Percentiles rank a stretch among this genome's conserved stretches.
Evolutionary conservation across 164 flowering plant species (phyloP).

Genomic region (Nymphaea colorata): DNA sequence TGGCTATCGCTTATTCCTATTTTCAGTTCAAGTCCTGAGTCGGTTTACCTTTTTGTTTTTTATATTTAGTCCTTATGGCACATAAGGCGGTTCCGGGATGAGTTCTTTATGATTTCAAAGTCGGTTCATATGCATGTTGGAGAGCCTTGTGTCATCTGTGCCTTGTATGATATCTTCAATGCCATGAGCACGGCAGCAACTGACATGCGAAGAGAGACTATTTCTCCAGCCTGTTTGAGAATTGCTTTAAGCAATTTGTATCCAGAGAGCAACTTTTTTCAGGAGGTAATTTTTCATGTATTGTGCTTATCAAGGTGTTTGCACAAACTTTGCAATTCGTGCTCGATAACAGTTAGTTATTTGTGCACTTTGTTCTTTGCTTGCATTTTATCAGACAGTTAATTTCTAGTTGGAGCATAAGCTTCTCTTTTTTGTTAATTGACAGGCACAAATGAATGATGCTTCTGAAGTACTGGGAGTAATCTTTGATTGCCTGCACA

Average conservation of each 20-base stretch:
- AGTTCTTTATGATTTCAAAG: slow-evolving; percentile 56
- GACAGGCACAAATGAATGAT: slow-evolving; percentile 97
- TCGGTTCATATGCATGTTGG: slow-evolving; percentile 79
- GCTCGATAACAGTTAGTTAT: background rate
- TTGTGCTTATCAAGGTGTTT: background rate
- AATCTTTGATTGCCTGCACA: slow-evolving; percentile 88
- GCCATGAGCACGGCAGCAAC: slow-evolving; percentile 52
- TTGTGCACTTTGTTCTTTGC: background rate
- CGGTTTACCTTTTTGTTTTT: slow-evolving; percentile 5
- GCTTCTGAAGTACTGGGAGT: slow-evolving; percentile 96
- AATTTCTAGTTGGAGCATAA: background rate
- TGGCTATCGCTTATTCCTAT: background rate
- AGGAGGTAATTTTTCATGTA: slow-evolving; percentile 45
- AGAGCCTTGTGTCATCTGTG: slow-evolving; percentile 93
- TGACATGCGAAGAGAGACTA: slow-evolving; percentile 50
- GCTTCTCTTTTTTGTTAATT: background rate
- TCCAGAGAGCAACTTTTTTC: slow-evolving; percentile 90
- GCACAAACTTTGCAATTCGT: background rate
- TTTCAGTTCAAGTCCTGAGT: slow-evolving; percentile 5
- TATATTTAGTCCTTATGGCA: slow-evolving; percentile 84
- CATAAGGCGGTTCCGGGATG: slow-evolving; percentile 64
- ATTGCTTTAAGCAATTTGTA: slow-evolving; percentile 87
- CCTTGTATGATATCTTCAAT: slow-evolving; percentile 65
- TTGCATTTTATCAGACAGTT: background rate
- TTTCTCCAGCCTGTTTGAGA: slow-evolving; percentile 80